phyloP scores from a whole-genome alignment of 208 protist species.

The Crithidia thermophila region DNA sequence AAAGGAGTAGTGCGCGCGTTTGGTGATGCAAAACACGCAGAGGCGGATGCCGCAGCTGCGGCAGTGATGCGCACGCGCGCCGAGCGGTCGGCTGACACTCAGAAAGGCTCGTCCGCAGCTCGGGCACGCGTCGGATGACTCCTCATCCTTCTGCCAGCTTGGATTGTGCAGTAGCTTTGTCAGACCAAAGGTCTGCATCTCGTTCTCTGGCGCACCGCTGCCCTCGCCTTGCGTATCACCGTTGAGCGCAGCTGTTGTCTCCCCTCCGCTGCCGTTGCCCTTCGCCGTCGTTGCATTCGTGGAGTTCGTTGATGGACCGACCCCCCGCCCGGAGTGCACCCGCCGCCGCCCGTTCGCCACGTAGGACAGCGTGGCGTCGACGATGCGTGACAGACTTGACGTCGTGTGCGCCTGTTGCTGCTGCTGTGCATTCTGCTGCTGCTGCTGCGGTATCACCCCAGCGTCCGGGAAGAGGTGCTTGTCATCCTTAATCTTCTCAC shows the following conservation, averaged over 20 bases:
- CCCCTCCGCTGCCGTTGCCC: too few relatives aligned
- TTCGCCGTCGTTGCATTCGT: too few relatives aligned
- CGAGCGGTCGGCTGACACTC: conserved; percentile 31
- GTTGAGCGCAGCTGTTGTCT: too few relatives aligned
- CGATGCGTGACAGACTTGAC: conserved; percentile 19
- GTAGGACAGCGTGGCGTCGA: conserved; percentile 32
- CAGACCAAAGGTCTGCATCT: conserved; percentile 41
- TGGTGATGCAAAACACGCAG: conserved; percentile 60
- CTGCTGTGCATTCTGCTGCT: conserved; percentile 18
- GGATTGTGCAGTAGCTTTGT: conserved; percentile 52
- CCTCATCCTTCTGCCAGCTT: conserved; percentile 65
- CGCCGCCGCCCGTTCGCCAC: conserved; percentile 29
- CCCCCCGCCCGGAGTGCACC: conserved; percentile 9
- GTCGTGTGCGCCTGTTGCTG: conserved; percentile 3
- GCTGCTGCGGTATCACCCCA: conserved; percentile 10
- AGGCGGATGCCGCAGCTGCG: conserved; percentile 70
- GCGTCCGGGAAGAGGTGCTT: conserved; percentile 57
- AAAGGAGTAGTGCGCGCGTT: conserved; percentile 62
- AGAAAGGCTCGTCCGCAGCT: conserved; percentile 44
- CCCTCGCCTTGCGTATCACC: neutral
- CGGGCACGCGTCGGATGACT: conserved; percentile 42
- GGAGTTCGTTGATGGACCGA: neutral
- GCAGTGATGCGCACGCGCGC: conserved; percentile 61
- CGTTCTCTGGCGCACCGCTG: conserved; percentile 27
- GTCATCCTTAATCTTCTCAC: conserved; percentile 53